Evolutionary conservation across 2,329 filamentous ascomycete species (phyloP).

Genomic region (Emydomyces testavorans): DNA sequence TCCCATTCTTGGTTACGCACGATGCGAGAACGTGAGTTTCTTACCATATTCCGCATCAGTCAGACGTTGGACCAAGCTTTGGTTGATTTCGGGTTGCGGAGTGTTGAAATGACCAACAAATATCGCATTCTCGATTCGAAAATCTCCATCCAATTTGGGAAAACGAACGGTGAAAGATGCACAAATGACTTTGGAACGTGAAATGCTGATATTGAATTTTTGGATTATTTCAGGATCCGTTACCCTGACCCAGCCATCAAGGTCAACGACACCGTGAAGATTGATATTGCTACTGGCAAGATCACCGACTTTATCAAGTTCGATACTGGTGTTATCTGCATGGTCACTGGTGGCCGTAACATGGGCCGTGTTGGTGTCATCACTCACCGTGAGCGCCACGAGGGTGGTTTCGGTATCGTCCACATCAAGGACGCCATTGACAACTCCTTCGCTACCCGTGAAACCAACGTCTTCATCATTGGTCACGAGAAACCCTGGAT

Average conservation of each 20-base stretch:
- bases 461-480: conserved; percentile 99
- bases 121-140: conserved; percentile 21
- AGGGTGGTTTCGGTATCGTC: conserved; percentile 99
- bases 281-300: conserved; percentile 93
- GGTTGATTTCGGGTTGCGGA: conserved; percentile 44
- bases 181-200: conserved; percentile 7
- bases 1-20: conserved; percentile 99
- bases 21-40: conserved; percentile 99
- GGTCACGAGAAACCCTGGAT: conserved; percentile 98
- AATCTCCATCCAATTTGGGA: conserved; percentile 15
- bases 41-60: conserved; percentile 70
- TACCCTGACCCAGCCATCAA: conserved; percentile 98
- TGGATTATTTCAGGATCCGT: conserved; percentile 61
- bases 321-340: conserved; percentile 94
- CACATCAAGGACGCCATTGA: conserved; percentile 99
- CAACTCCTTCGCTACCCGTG: conserved; percentile 98
- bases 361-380: conserved; percentile 99
- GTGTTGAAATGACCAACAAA: background rate
- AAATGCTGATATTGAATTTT: conserved; percentile 28
- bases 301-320: conserved; percentile 97
- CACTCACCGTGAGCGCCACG: conserved; percentile 99
- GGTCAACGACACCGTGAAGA: conserved; percentile 99
- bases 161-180: conserved; percentile 8
- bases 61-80: conserved; percentile 99
- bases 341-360: conserved; percentile 99